A percentile compares a stretch with the other conserved stretches of the same genome.
These are phyloP conservation scores for Rhodotorula paludigena DNA, from an alignment of 768 basidiomycete species.

Conservation along the genomic window DNA sequence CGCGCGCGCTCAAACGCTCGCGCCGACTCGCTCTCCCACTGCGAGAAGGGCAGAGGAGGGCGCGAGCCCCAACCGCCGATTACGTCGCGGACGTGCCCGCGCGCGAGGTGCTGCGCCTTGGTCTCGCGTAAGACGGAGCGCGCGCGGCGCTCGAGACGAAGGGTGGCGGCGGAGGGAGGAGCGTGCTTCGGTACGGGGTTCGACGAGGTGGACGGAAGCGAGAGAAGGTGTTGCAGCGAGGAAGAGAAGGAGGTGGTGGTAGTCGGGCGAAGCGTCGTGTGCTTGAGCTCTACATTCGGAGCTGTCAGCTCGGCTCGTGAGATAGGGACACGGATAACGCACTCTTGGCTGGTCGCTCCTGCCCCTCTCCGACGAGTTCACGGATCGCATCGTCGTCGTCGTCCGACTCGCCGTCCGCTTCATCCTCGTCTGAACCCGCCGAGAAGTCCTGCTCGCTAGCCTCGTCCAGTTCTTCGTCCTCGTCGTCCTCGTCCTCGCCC, in stretches of 20 bases:
- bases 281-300: conserved; percentile 30
- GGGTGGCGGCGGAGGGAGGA: conserved; percentile 32
- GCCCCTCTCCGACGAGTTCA: conserved; percentile 29
- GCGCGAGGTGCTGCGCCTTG: conserved; percentile 38
- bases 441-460: conserved; percentile 27
- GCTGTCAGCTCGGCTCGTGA: neutral
- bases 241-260: conserved; percentile 31
- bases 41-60: conserved; percentile 38
- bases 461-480: conserved; percentile 1
- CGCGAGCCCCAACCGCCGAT: conserved; percentile 43
- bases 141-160: conserved; percentile 39
- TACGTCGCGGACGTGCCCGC: conserved; percentile 43
- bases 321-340: neutral
- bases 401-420: neutral
- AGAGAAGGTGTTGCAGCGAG: conserved; percentile 39
- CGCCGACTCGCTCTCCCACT: conserved; percentile 38
- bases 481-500: conserved; percentile 18
- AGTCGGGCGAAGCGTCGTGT: conserved; percentile 37
- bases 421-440: conserved; percentile 19
- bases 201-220: conserved; percentile 31
- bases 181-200: conserved; percentile 31
- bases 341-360: conserved; percentile 35
- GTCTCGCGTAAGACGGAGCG: conserved; percentile 36
- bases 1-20: conserved; percentile 25
- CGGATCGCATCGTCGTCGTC: conserved; percentile 37